Evolutionary conservation across 768 basidiomycete genomes (phyloP).

Genomic region (Imleria badia): DNA sequence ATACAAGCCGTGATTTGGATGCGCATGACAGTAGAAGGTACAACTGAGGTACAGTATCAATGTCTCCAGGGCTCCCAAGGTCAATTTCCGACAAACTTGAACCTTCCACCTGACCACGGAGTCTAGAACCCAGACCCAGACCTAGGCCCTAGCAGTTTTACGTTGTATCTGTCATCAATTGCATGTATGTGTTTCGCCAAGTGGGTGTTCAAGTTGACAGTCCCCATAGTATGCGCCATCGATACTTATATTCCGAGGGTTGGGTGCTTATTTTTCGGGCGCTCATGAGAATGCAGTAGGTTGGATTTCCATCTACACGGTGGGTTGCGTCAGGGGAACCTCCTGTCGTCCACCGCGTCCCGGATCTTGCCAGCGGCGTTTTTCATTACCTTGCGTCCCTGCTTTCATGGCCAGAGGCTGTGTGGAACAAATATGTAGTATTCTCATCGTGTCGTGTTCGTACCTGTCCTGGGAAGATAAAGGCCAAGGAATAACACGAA

Average conservation of each 20-base stretch:
- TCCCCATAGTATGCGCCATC: neutral
- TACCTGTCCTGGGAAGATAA: conserved; percentile 1
- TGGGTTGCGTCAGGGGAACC: neutral
- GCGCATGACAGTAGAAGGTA: too few relatives aligned
- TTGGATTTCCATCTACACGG: neutral
- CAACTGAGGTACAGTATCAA: too few relatives aligned
- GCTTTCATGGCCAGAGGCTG: neutral
- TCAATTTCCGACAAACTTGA: neutral
- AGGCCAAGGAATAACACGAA: neutral
- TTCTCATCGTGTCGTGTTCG: too few relatives aligned
- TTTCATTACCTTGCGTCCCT: too few relatives aligned
- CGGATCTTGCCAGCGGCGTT: neutral
- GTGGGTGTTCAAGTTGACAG: neutral
- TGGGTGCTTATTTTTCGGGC: neutral
- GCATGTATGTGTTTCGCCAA: too few relatives aligned
- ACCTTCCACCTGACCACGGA: too few relatives aligned
- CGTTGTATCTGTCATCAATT: too few relatives aligned
- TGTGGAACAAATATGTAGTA: neutral
- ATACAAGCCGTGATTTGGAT: too few relatives aligned
- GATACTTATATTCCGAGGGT: neutral
- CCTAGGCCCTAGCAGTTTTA: neutral
- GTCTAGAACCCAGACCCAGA: neutral
- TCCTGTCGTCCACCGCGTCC: neutral
- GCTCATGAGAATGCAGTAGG: neutral
- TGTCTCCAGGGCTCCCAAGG: too few relatives aligned